phyloP scores from a whole-genome alignment of 768 basidiomycete genomes.

The Phylloporus sp. region DNA sequence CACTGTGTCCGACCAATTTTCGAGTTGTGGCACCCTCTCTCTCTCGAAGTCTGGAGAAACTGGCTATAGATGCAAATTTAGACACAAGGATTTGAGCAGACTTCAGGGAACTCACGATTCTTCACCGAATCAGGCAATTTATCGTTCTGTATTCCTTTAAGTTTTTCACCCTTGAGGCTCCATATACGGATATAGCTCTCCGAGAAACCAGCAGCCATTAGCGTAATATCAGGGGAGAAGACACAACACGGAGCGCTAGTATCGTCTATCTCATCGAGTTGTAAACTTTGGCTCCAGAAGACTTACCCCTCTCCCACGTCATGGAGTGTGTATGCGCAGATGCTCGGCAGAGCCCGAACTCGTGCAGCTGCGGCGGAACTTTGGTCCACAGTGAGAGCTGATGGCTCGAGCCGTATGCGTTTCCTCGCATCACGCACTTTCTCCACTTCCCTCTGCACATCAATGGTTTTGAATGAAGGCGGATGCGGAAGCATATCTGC shows the following conservation, averaged over 20 bases:
- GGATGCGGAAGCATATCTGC: constrained; percentile 79
- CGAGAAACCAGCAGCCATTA: constrained; percentile 92
- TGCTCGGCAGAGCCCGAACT: constrained; percentile 76
- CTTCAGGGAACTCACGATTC: constrained; percentile 51
- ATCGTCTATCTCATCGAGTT: constrained; percentile 10
- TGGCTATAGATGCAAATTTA: constrained; percentile 36
- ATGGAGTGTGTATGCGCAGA: constrained; percentile 93
- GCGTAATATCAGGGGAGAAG: constrained; percentile 85
- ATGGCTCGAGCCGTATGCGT: constrained; percentile 85
- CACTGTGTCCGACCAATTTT: constrained; percentile 96
- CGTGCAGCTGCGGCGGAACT: constrained; percentile 46
- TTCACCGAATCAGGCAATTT: constrained; percentile 59
- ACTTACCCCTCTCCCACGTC: constrained; percentile 92
- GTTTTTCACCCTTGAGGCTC: constrained; percentile 89
- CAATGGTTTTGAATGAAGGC: constrained; percentile 73
- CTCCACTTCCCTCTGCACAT: constrained; percentile 89
- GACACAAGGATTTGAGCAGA: background rate
- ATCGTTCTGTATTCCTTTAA: constrained; percentile 73
- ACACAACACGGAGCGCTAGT: constrained; percentile 75
- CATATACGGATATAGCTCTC: constrained; percentile 95
- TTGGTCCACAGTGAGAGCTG: constrained; percentile 50
- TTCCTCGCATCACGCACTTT: constrained; percentile 86
- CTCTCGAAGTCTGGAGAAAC: constrained; percentile 60
- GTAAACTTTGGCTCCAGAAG: background rate
- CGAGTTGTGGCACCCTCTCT: constrained; percentile 77